Percentiles rank a stretch among this genome's conserved stretches.
Conservation (phyloP, 140 eudicot species). For the Erigeron philadelphicus region DNA sequence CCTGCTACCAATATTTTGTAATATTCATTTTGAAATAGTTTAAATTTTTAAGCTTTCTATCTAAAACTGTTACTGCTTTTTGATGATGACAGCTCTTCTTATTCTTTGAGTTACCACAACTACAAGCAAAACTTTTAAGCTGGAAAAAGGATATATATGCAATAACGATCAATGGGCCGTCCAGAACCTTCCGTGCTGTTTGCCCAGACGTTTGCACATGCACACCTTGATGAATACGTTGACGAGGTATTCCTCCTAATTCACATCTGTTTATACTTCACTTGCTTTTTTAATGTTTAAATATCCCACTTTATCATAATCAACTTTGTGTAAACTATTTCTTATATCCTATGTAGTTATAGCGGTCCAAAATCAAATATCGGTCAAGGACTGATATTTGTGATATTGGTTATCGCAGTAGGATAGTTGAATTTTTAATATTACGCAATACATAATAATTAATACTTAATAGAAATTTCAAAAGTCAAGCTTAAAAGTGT, state of each 20-base stretch:
- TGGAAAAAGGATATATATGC: constrained; percentile 19
- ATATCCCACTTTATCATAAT: not conserved
- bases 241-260: constrained; percentile 57
- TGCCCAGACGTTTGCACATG: constrained; percentile 87
- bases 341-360: too few species aligned
- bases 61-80: constrained; percentile 1
- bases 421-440: too few species aligned
- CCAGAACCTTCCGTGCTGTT: constrained; percentile 91
- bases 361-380: too few species aligned
- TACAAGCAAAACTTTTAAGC: not conserved
- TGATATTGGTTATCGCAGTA: too few species aligned
- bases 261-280: not conserved
- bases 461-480: too few species aligned
- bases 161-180: constrained; percentile 61
- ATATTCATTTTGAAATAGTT: not conserved
- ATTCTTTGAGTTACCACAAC: not conserved
- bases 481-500: too few species aligned
- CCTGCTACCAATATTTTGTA: too few species aligned
- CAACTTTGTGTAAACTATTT: not conserved
- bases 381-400: too few species aligned
- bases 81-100: constrained; percentile 6
- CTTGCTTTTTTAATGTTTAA: not conserved
- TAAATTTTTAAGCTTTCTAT: not conserved
- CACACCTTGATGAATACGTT: constrained; percentile 81
- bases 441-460: too few species aligned